These are phyloP conservation scores for Puccinia brachypodii DNA, from an alignment of 1,284 basidiomycete species.

Conservation along the genomic window DNA sequence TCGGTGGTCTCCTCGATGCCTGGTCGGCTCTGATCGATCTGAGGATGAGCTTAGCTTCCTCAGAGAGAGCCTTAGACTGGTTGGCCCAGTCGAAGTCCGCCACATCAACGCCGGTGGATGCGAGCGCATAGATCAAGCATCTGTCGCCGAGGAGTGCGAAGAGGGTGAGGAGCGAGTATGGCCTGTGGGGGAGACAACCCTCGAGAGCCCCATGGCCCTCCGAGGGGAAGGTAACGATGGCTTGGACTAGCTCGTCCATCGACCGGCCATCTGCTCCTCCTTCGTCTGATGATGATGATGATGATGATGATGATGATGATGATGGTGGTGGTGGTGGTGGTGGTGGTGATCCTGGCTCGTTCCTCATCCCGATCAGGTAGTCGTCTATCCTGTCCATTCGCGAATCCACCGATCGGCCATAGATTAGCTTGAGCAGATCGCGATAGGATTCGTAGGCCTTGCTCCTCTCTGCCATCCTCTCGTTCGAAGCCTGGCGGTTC, in stretches of 20 bases:
- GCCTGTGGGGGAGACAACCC: background rate
- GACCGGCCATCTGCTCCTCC: background rate
- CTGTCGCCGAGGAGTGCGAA: slow-evolving; percentile 2
- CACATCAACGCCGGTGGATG: background rate
- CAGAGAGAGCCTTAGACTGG: background rate
- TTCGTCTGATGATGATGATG: background rate
- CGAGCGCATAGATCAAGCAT: background rate
- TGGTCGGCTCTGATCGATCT: background rate
- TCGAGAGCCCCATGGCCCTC: background rate
- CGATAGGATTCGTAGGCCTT: too few species aligned
- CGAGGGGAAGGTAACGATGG: background rate
- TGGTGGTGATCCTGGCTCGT: background rate
- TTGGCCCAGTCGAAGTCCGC: background rate
- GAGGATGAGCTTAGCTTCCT: background rate
- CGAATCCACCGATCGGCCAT: too few species aligned
- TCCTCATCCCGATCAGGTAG: background rate
- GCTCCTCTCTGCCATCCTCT: too few species aligned
- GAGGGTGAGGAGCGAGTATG: slow-evolving; percentile 3
- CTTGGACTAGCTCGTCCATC: background rate
- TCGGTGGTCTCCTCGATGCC: background rate
- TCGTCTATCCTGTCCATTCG: slow-evolving; percentile 7
- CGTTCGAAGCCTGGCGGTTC: too few species aligned
- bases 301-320: too few species aligned
- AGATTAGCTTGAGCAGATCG: too few species aligned
- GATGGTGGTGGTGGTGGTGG: too few species aligned